These are phyloP conservation scores for Penicillium bialowiezense DNA, from an alignment of 495 filamentous ascomycete genomes.

Conservation along the genomic window DNA sequence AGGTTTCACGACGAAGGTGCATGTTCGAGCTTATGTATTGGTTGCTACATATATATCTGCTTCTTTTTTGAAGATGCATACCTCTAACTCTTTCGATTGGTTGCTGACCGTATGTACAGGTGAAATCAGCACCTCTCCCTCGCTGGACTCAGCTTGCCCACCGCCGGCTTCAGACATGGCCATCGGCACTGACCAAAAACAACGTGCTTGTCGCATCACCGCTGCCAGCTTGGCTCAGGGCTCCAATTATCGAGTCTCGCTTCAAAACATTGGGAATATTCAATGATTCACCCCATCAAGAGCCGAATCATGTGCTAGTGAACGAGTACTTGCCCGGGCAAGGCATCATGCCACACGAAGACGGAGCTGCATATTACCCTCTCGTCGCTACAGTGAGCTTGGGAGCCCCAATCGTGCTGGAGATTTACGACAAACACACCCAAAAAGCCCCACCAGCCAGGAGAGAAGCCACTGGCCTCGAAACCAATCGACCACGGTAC, in stretches of 20 bases:
- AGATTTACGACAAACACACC: slow-evolving; percentile 65
- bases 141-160: slow-evolving; percentile 83
- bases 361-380: slow-evolving; percentile 81
- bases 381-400: slow-evolving; percentile 89
- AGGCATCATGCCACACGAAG: slow-evolving; percentile 96
- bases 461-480: slow-evolving; percentile 17
- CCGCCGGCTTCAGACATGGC: slow-evolving; percentile 87
- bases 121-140: slow-evolving; percentile 61
- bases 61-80: too few relatives aligned
- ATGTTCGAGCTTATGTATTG: too few relatives aligned
- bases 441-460: slow-evolving; percentile 2
- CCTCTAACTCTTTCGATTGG: too few relatives aligned
- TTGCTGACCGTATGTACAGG: slow-evolving; percentile 19
- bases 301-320: slow-evolving; percentile 87
- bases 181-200: slow-evolving; percentile 67
- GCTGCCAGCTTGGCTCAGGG: slow-evolving; percentile 72
- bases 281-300: slow-evolving; percentile 62
- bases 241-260: slow-evolving; percentile 63
- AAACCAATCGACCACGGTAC: slow-evolving; percentile 41
- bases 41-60: too few relatives aligned
- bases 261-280: slow-evolving; percentile 64
- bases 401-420: slow-evolving; percentile 71
- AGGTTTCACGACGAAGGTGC: neutral
- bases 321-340: slow-evolving; percentile 89
- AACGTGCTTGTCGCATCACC: slow-evolving; percentile 74